phyloP scores from a whole-genome alignment of 2,329 filamentous ascomycete genomes.

The Cladorrhinum sp. region DNA sequence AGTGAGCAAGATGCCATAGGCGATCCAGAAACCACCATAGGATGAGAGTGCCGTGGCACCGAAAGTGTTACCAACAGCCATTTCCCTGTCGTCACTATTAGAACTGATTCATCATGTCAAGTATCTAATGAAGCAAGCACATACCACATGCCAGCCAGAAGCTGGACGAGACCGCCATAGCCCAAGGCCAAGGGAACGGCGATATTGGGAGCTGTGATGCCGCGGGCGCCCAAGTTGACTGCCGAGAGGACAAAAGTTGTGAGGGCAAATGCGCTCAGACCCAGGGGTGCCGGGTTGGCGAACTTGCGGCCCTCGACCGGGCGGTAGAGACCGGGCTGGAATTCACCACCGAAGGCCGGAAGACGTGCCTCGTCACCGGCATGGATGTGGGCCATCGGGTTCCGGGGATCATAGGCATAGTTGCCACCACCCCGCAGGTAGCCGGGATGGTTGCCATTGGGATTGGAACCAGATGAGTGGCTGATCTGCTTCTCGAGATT shows the following conservation, averaged over 20 bases:
- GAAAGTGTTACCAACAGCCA: conserved; percentile 84
- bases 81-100: conserved; percentile 58
- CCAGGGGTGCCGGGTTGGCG: conserved; percentile 75
- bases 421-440: conserved; percentile 31
- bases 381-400: conserved; percentile 40
- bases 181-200: conserved; percentile 67
- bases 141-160: conserved; percentile 84
- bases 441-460: conserved; percentile 19
- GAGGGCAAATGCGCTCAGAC: conserved; percentile 74
- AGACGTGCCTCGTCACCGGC: conserved; percentile 37
- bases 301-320: conserved; percentile 66
- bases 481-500: conserved; percentile 21
- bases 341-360: conserved; percentile 67
- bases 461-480: conserved; percentile 18
- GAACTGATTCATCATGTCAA: background rate
- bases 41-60: conserved; percentile 78
- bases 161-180: conserved; percentile 76
- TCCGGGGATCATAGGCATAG: conserved; percentile 33
- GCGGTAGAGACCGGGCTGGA: conserved; percentile 68
- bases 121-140: conserved; percentile 29
- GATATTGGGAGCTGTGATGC: conserved; percentile 60
- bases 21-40: conserved; percentile 82
- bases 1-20: conserved; percentile 69
- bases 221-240: conserved; percentile 67
- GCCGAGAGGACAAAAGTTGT: conserved; percentile 77